Evolutionary conservation across 305 asterid species (phyloP).

Genomic region (Fraxinus ornus): DNA sequence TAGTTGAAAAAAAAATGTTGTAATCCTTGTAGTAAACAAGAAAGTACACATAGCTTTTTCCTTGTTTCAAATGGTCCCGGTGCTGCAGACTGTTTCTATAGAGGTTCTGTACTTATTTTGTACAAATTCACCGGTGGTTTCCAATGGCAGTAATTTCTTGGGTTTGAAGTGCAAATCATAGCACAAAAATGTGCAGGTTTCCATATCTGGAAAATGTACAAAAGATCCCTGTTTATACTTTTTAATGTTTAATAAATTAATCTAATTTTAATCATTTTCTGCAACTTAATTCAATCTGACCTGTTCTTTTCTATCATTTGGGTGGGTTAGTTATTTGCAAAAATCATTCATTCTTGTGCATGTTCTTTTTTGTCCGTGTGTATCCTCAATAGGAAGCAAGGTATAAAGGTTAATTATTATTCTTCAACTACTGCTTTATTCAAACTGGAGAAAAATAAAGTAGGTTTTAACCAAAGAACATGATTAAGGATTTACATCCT

Average conservation of each 20-base stretch:
- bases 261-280: background rate
- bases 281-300: background rate
- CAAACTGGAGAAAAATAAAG: background rate
- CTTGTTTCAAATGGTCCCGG: background rate
- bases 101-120: background rate
- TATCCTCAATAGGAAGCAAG: conserved; percentile 12
- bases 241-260: background rate
- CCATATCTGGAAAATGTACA: background rate
- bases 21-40: too few relatives aligned
- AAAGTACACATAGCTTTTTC: too few relatives aligned
- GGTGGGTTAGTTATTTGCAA: background rate
- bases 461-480: background rate
- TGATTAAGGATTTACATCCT: background rate
- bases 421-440: background rate
- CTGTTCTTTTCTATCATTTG: background rate
- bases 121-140: background rate
- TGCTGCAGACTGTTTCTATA: background rate
- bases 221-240: background rate
- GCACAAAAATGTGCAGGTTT: background rate
- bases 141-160: background rate
- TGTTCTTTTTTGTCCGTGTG: background rate
- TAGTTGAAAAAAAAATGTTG: too few relatives aligned
- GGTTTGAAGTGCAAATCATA: background rate
- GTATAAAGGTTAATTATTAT: conserved; percentile 13
- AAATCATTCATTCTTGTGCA: background rate